Evolutionary conservation across 306 rosid species (phyloP), one percentile per base, ranked within the genome.

Genomic region (Fagus sylvatica): DNA sequence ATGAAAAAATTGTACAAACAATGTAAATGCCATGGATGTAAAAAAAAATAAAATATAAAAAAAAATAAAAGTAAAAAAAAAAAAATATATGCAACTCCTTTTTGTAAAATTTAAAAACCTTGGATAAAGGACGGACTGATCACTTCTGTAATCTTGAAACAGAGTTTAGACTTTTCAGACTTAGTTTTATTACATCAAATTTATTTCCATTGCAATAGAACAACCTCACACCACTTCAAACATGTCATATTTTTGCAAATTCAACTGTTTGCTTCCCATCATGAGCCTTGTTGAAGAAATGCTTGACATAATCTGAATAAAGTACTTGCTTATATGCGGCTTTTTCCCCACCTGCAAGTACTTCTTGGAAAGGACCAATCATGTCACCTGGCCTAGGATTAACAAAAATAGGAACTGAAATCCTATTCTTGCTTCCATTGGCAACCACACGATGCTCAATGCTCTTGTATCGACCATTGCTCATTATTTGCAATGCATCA

Each of bases 231-330:
- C 19, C 2, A 22, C 13, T 12, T 36, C 65, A 37, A 3, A 22
- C 56, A 15, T 17, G 61, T 76, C 32, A 69, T 32, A 83, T 73
- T 78, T 85, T 84, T 5, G 85, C 88, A 77, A 75, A 84, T 11
- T 91, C 90, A 73, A 91, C 8, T 0, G 90, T 89, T n/a, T 4
- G 28, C 86, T 91, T 91, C 10, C 93, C 93, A 80, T 91, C 90
- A 79, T 84, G 89, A 43, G 88, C 79, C 74, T 91, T 89, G 56
- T 43, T 68, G 70, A 76, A 89, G 84, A 91, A 91, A 83, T 85
- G 83, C 73, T 74, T 87, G 74, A 84, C 89, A 56, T 89, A 89
- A 74, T 87, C 90, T 1, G 88, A 85, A 74, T 78, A 91, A 36
- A 84, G 1, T 42, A 91, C 88, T 40, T 80, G 13, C 56, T 81